Evolutionary conservation across 345 rosid species (phyloP).

Genomic region (Carallia brachiata): DNA sequence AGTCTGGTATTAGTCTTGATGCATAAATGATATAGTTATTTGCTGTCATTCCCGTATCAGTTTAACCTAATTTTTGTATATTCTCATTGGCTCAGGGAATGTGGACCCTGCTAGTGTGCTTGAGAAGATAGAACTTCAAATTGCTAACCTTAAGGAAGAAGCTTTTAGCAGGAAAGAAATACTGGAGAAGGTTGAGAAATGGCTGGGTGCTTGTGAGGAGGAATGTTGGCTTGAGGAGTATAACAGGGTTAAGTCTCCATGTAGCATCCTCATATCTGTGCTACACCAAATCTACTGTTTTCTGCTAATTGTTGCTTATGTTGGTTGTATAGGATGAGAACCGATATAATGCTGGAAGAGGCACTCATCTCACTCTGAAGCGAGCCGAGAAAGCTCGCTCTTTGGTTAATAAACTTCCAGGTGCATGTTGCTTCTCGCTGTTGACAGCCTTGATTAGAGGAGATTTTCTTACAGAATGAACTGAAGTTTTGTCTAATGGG

Average conservation of each 20-base stretch:
- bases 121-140: slow-evolving; percentile 56
- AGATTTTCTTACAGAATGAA: too few species aligned
- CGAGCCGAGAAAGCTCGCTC: slow-evolving; percentile 77
- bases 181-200: slow-evolving; percentile 70
- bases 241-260: slow-evolving; percentile 43
- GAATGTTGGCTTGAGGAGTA: slow-evolving; percentile 83
- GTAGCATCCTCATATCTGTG: background rate
- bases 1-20: slow-evolving; percentile 41
- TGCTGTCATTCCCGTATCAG: background rate
- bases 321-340: slow-evolving; percentile 50
- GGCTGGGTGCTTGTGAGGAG: slow-evolving; percentile 70
- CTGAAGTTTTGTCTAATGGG: too few species aligned
- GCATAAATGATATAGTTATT: background rate
- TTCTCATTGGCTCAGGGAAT: slow-evolving; percentile 35
- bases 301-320: slow-evolving; percentile 12
- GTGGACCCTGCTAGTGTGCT: slow-evolving; percentile 47
- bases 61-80: background rate
- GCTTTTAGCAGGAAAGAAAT: slow-evolving; percentile 66
- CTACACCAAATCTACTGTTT: background rate
- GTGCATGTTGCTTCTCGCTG: slow-evolving; percentile 26
- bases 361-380: slow-evolving; percentile 63
- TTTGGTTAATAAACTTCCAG: slow-evolving; percentile 65
- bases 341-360: slow-evolving; percentile 75
- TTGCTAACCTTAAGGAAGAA: slow-evolving; percentile 64
- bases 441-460: too few species aligned